These are phyloP conservation scores for Moesziomyces sp. DNA, from an alignment of 1,284 basidiomycete species.

Conservation along the genomic window DNA sequence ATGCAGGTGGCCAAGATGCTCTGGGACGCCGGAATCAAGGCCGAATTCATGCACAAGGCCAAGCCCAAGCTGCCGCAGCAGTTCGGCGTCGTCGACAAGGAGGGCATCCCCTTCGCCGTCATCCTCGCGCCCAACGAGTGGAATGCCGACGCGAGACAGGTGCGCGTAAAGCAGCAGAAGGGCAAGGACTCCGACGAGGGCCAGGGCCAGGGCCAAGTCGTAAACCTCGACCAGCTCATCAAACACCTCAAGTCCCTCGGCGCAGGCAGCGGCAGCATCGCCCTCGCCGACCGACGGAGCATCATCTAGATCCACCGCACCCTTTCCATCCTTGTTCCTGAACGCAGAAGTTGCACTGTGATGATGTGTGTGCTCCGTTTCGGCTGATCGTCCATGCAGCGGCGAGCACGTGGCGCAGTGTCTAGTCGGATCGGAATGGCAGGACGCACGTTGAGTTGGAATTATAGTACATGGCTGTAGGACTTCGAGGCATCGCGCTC, in stretches of 20 bases:
- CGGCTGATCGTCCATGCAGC: too few relatives aligned
- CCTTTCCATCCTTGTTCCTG: neutral
- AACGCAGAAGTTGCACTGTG: neutral
- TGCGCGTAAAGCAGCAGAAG: slow-evolving; percentile 90
- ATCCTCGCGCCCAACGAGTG: slow-evolving; percentile 90
- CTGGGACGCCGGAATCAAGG: slow-evolving; percentile 89
- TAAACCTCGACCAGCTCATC: slow-evolving; percentile 73
- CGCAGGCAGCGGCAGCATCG: slow-evolving; percentile 17
- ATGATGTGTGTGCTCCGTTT: too few relatives aligned
- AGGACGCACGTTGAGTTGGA: neutral
- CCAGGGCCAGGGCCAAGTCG: slow-evolving; percentile 76
- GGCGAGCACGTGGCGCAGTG: too few relatives aligned
- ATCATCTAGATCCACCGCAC: slow-evolving; percentile 15
- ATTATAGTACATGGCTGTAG: slow-evolving; percentile 18
- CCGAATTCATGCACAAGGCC: slow-evolving; percentile 91
- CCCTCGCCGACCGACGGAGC: slow-evolving; percentile 22
- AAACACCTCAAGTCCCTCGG: slow-evolving; percentile 72
- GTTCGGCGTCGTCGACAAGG: slow-evolving; percentile 89
- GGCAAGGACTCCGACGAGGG: slow-evolving; percentile 74
- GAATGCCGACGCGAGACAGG: slow-evolving; percentile 71
- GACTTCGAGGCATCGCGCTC: too few relatives aligned
- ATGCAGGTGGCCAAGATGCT: slow-evolving; percentile 84
- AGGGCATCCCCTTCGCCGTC: slow-evolving; percentile 89
- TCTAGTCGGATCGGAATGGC: too few relatives aligned
- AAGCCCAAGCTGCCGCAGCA: slow-evolving; percentile 79